phyloP scores from a whole-genome alignment of 495 filamentous ascomycete genomes.

The Neurospora cerealis region DNA sequence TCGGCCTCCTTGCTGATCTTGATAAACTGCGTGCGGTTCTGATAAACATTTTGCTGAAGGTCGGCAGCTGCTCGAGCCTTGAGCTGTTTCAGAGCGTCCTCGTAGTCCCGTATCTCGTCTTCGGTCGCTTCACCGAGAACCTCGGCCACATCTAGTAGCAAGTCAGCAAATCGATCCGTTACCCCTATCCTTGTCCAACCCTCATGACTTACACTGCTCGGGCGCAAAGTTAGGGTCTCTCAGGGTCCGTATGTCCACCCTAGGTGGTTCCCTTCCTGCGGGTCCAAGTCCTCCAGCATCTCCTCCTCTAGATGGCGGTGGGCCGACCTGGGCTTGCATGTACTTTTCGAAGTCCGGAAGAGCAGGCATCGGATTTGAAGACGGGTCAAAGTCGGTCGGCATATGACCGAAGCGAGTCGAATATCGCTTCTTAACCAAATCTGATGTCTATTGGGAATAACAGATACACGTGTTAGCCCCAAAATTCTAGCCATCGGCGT shows the following conservation, averaged over 20 bases:
- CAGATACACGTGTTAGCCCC: slow-evolving; percentile 1
- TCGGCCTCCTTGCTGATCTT: slow-evolving; percentile 98
- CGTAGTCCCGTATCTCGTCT: slow-evolving; percentile 80
- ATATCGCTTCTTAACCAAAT: slow-evolving; percentile 89
- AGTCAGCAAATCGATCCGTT: not conserved
- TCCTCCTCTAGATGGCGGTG: slow-evolving; percentile 37
- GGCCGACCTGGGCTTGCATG: slow-evolving; percentile 42
- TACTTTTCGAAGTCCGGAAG: slow-evolving; percentile 45
- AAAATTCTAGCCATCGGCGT: not conserved
- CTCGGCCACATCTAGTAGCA: slow-evolving; percentile 49
- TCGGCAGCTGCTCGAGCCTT: slow-evolving; percentile 78
- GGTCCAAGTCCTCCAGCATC: slow-evolving; percentile 21
- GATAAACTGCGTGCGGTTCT: slow-evolving; percentile 97
- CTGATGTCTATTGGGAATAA: slow-evolving; percentile 51
- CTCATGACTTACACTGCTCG: slow-evolving; percentile 40
- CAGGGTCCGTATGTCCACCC: slow-evolving; percentile 60
- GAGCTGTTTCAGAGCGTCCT: slow-evolving; percentile 62
- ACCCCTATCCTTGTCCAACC: not conserved
- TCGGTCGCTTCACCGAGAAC: slow-evolving; percentile 88
- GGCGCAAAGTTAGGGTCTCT: slow-evolving; percentile 71
- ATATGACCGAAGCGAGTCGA: slow-evolving; percentile 80
- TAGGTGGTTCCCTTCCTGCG: slow-evolving; percentile 24
- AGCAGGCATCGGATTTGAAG: slow-evolving; percentile 55
- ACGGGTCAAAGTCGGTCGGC: slow-evolving; percentile 54
- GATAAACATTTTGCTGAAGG: slow-evolving; percentile 92